Evolutionary conservation across 2,329 filamentous ascomycete species (phyloP).

Genomic region (Epichloe bromicola): DNA sequence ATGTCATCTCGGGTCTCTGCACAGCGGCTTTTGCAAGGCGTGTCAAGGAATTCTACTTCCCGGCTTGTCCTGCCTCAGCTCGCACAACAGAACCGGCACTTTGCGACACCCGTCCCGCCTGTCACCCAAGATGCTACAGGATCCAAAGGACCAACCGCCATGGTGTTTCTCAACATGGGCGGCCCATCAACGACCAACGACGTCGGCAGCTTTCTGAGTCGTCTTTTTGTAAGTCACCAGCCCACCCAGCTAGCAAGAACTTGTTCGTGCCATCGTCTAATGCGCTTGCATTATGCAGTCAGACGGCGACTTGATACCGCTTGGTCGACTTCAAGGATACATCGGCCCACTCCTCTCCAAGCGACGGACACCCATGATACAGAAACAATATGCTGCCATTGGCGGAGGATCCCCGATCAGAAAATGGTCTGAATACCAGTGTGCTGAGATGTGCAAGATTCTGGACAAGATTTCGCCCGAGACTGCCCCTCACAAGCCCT

Average conservation of each 20-base stretch:
- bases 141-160: conserved; percentile 75
- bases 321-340: conserved; percentile 82
- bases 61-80: conserved; percentile 18
- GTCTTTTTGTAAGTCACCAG: conserved; percentile 63
- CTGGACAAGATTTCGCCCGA: conserved; percentile 83
- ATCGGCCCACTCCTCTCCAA: conserved; percentile 77
- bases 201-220: conserved; percentile 78
- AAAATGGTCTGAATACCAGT: conserved; percentile 96
- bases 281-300: conserved; percentile 37
- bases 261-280: conserved; percentile 3
- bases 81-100: conserved; percentile 17
- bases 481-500: conserved; percentile 92
- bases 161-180: conserved; percentile 99
- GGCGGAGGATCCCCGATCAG: conserved; percentile 96
- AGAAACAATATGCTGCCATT: conserved; percentile 90
- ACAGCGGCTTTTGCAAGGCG: conserved; percentile 16
- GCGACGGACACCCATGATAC: conserved; percentile 86
- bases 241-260: background rate
- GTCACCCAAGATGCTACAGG: conserved; percentile 65
- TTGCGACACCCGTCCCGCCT: conserved; percentile 45
- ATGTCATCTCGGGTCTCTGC: conserved; percentile 22
- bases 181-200: conserved; percentile 80
- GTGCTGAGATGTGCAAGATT: conserved; percentile 91
- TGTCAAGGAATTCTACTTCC: conserved; percentile 14
- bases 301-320: conserved; percentile 88